phyloP scores from a whole-genome alignment of 495 filamentous ascomycete species.

The Podospora conica region DNA sequence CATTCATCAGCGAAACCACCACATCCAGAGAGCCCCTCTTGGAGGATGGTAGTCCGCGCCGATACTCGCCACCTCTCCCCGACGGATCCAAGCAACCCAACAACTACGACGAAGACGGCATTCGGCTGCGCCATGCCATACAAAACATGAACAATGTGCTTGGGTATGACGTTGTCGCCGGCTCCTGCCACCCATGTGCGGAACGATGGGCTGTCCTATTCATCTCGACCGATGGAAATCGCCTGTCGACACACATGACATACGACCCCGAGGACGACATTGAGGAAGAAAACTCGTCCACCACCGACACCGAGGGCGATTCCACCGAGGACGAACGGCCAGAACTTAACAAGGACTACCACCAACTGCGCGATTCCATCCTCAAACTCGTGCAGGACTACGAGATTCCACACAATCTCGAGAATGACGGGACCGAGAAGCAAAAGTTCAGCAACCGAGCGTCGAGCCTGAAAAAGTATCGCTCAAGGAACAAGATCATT shows the following conservation, averaged over 20 bases:
- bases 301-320: constrained; percentile 58
- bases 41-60: constrained; percentile 43
- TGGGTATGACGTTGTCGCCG: constrained; percentile 53
- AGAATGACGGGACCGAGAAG: constrained; percentile 44
- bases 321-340: constrained; percentile 57
- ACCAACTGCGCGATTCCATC: constrained; percentile 75
- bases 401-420: constrained; percentile 59
- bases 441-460: constrained; percentile 61
- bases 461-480: constrained; percentile 45
- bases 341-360: constrained; percentile 73
- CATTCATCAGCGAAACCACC: constrained; percentile 60
- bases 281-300: constrained; percentile 57
- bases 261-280: constrained; percentile 61
- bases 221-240: constrained; percentile 62
- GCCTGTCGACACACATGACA: constrained; percentile 64
- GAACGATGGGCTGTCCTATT: constrained; percentile 72
- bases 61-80: constrained; percentile 38
- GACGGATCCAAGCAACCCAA: constrained; percentile 32
- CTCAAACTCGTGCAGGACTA: constrained; percentile 75
- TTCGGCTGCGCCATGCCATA: constrained; percentile 50
- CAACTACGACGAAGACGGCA: constrained; percentile 51
- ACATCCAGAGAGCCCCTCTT: constrained; percentile 59
- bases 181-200: constrained; percentile 64
- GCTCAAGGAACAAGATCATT: constrained; percentile 44
- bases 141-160: constrained; percentile 60